Evolutionary conservation across 2,329 filamentous ascomycete genomes (phyloP).

Genomic region (Talaromyces sp.): DNA sequence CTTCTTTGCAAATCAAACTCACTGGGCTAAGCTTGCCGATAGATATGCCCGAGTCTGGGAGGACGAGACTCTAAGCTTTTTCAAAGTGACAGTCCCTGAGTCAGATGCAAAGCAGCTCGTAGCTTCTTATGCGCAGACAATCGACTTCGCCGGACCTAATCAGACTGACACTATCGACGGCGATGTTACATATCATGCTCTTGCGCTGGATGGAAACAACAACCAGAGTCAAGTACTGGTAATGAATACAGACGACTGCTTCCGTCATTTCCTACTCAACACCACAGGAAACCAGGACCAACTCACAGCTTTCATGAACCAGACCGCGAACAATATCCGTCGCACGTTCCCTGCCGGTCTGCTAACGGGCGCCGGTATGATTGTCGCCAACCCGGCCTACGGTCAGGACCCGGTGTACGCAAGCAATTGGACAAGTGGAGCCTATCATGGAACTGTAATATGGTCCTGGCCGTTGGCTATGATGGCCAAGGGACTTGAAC

Average conservation of each 20-base stretch:
- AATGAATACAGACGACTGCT: slow-evolving; percentile 64
- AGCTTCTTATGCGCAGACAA: slow-evolving; percentile 45
- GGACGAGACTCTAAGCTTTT: slow-evolving; percentile 57
- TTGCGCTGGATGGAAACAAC: slow-evolving; percentile 55
- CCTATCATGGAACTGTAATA: slow-evolving; percentile 62
- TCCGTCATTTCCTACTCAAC: slow-evolving; percentile 61
- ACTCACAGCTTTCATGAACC: slow-evolving; percentile 55
- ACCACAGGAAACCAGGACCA: slow-evolving; percentile 53
- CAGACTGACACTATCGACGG: slow-evolving; percentile 42
- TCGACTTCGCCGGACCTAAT: slow-evolving; percentile 46
- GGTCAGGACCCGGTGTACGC: slow-evolving; percentile 48
- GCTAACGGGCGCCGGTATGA: slow-evolving; percentile 53
- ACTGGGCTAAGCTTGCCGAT: slow-evolving; percentile 49
- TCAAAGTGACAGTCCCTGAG: slow-evolving; percentile 47
- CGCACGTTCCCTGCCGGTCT: slow-evolving; percentile 59
- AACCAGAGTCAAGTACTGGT: slow-evolving; percentile 51
- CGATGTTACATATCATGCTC: slow-evolving; percentile 53
- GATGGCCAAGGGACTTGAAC: slow-evolving; percentile 59
- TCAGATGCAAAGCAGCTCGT: slow-evolving; percentile 48
- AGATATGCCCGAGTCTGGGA: slow-evolving; percentile 61
- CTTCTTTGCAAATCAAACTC: slow-evolving; percentile 44
- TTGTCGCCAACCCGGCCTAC: slow-evolving; percentile 62
- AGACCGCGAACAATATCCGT: slow-evolving; percentile 56
- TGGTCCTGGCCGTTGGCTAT: slow-evolving; percentile 65
- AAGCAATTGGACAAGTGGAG: slow-evolving; percentile 53